Evolutionary conservation across 352 stramenopile species (phyloP).

Genomic region (Aphanomyces stellatus): DNA sequence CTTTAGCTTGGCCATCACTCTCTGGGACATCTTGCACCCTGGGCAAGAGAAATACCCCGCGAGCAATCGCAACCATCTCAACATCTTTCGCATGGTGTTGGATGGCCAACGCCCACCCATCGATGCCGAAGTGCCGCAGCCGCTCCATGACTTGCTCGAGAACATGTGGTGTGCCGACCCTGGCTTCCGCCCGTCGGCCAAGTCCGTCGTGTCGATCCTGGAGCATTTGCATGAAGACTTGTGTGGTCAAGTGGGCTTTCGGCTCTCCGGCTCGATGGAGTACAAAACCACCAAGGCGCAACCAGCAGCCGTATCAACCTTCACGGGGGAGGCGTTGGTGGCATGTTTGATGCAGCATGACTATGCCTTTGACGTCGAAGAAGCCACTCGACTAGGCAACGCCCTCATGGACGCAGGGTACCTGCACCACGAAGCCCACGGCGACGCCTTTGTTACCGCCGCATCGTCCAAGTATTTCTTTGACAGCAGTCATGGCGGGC

Average conservation of each 20-base stretch:
- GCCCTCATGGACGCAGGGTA: slow-evolving; percentile 18
- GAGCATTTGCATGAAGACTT: slow-evolving; percentile 35
- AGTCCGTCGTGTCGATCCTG: slow-evolving; percentile 27
- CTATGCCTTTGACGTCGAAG: slow-evolving; percentile 14
- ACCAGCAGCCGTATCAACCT: too few relatives aligned
- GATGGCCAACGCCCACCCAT: slow-evolving; percentile 30
- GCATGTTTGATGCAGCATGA: neutral
- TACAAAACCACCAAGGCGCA: too few relatives aligned
- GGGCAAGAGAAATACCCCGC: slow-evolving; percentile 29
- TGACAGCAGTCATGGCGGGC: slow-evolving; percentile 4
- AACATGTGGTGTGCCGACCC: slow-evolving; percentile 29
- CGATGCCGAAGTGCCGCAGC: slow-evolving; percentile 8
- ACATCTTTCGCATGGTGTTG: slow-evolving; percentile 36
- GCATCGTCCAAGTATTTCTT: neutral
- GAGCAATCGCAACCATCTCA: slow-evolving; percentile 27
- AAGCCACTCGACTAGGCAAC: slow-evolving; percentile 19
- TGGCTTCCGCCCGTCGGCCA: slow-evolving; percentile 27
- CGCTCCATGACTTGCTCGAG: slow-evolving; percentile 22
- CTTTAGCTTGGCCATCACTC: slow-evolving; percentile 46
- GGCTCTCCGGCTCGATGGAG: slow-evolving; percentile 16
- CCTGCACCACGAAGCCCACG: slow-evolving; percentile 14
- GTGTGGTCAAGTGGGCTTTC: slow-evolving; percentile 21
- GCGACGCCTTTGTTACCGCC: slow-evolving; percentile 6
- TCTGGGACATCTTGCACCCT: slow-evolving; percentile 54
- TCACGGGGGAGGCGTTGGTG: slow-evolving; percentile 20